Evolutionary conservation across 768 basidiomycete genomes (phyloP).

Genomic region (Chalciporus piperatus): DNA sequence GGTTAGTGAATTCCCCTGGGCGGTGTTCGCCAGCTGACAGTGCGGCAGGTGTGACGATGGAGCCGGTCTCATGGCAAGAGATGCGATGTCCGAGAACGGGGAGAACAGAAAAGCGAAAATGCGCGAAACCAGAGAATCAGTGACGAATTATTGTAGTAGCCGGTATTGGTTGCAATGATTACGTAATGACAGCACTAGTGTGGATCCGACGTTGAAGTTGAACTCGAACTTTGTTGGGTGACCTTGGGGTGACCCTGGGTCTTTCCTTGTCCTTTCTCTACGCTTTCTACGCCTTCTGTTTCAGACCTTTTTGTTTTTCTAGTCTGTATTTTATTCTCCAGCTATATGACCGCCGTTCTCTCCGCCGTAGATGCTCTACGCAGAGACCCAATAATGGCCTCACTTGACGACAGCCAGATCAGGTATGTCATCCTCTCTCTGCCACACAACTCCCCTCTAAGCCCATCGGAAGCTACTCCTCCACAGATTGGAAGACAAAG

Average conservation of each 20-base stretch:
- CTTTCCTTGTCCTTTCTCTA: constrained; percentile 1
- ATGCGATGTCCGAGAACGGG: constrained; percentile 88
- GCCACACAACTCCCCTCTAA: constrained; percentile 18
- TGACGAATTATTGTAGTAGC: constrained; percentile 20
- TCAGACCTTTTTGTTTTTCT: constrained; percentile 16
- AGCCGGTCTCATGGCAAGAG: constrained; percentile 86
- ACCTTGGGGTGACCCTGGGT: background rate
- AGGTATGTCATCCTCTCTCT: constrained; percentile 39
- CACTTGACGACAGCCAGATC: constrained; percentile 63
- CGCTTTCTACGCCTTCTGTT: constrained; percentile 7
- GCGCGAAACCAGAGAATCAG: constrained; percentile 73
- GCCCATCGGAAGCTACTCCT: constrained; percentile 45
- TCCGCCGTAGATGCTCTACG: constrained; percentile 56
- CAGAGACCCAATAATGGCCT: constrained; percentile 54
- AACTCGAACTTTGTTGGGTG: constrained; percentile 1
- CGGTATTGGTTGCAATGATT: background rate
- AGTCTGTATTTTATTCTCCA: constrained; percentile 22
- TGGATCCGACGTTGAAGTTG: background rate
- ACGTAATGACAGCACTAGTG: background rate
- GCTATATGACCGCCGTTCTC: constrained; percentile 62
- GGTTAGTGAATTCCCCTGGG: constrained; percentile 42
- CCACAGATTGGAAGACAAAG: constrained; percentile 73
- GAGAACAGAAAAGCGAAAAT: constrained; percentile 76
- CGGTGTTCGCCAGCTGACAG: constrained; percentile 3
- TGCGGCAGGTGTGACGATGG: constrained; percentile 68